Evolutionary conservation across 768 basidiomycete species (phyloP).

Genomic region (Agaricus subrufescens): DNA sequence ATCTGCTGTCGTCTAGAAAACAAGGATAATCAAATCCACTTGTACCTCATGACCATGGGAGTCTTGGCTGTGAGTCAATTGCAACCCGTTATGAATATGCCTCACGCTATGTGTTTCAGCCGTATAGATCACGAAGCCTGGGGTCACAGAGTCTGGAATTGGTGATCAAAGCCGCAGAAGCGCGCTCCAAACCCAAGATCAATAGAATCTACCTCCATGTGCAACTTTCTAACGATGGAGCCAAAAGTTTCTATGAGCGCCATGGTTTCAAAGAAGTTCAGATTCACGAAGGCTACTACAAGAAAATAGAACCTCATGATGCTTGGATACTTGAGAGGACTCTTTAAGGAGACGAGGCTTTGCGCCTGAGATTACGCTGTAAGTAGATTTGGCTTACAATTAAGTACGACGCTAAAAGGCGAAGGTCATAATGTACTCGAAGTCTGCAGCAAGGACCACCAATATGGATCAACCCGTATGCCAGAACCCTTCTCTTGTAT

Average conservation of each 20-base stretch:
- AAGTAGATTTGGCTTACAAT: not conserved
- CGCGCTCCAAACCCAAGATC: constrained; percentile 58
- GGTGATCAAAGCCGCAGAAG: constrained; percentile 58
- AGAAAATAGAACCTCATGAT: constrained; percentile 78
- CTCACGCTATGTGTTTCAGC: constrained; percentile 37
- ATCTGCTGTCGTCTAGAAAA: constrained; percentile 82
- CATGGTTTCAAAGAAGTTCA: constrained; percentile 74
- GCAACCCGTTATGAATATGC: constrained; percentile 1
- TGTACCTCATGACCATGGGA: constrained; percentile 93
- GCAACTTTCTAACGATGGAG: constrained; percentile 74
- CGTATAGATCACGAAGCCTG: constrained; percentile 76
- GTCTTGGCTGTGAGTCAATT: constrained; percentile 69
- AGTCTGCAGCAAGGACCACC: not conserved
- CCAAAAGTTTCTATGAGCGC: constrained; percentile 78
- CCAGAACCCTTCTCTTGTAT: not conserved
- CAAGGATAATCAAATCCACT: constrained; percentile 46
- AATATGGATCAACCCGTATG: not conserved
- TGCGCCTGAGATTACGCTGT: constrained; percentile 1
- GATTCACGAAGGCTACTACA: constrained; percentile 77
- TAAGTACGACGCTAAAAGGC: not conserved
- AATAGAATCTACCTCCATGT: constrained; percentile 79
- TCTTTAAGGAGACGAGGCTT: not conserved
- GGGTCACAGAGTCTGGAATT: constrained; percentile 71
- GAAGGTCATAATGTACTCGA: not conserved
- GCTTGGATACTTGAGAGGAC: constrained; percentile 81